These are phyloP conservation scores for Trichoderma simmonsii DNA, from an alignment of 2,329 filamentous ascomycete genomes.

Conservation along the genomic window DNA sequence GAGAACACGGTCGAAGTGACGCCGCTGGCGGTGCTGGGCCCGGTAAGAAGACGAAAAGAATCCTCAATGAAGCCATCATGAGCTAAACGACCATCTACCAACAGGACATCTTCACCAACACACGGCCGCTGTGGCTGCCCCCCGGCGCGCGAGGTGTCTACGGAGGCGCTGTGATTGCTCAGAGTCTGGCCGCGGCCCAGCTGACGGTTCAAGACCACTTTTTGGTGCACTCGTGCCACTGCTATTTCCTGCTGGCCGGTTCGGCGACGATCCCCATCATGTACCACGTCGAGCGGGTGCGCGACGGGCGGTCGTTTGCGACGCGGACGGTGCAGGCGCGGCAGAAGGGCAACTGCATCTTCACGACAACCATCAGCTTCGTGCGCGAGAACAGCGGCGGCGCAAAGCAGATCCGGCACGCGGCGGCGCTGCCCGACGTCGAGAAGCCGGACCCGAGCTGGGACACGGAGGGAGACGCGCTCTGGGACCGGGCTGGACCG, in stretches of 20 bases:
- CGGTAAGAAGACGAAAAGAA: conserved; percentile 47
- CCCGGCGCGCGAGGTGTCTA: conserved; percentile 90
- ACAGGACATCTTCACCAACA: conserved; percentile 94
- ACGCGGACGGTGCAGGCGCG: conserved; percentile 95
- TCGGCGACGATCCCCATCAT: conserved; percentile 80
- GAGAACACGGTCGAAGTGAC: conserved; percentile 89
- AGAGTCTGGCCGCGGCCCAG: conserved; percentile 84
- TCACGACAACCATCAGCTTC: conserved; percentile 93
- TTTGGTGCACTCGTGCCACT: conserved; percentile 93
- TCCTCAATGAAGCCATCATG: neutral
- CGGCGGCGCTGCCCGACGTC: conserved; percentile 54
- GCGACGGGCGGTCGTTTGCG: conserved; percentile 84
- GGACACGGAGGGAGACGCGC: conserved; percentile 45
- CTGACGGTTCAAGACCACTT: conserved; percentile 79
- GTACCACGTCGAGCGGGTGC: conserved; percentile 91
- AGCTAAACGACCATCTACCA: neutral
- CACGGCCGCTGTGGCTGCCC: conserved; percentile 86
- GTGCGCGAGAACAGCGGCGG: conserved; percentile 61
- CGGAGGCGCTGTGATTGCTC: conserved; percentile 88
- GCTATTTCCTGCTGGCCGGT: conserved; percentile 95
- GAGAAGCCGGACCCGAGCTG: conserved; percentile 36
- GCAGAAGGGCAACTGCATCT: conserved; percentile 84
- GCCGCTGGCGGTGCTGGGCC: conserved; percentile 70
- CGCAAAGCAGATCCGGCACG: conserved; percentile 58
- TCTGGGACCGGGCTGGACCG: conserved; percentile 48